Evolutionary conservation across 2,329 filamentous ascomycete species (phyloP).

Genomic region (Neurospora sp.): DNA sequence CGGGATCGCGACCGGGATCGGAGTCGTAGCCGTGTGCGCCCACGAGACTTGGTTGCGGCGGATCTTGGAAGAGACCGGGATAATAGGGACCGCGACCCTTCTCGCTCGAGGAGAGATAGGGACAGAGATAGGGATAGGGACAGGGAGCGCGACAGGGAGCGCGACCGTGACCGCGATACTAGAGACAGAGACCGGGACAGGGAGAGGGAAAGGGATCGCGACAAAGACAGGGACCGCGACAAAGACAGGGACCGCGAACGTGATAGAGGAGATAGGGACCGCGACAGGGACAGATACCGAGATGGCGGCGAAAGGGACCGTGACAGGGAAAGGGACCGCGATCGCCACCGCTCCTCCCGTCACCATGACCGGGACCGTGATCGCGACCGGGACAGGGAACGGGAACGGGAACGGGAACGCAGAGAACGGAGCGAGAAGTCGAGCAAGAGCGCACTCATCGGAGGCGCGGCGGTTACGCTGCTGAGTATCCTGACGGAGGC

Average conservation of each 20-base stretch:
- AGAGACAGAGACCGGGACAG: conserved; percentile 18
- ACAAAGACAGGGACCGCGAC: conserved; percentile 6
- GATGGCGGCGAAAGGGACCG: conserved; percentile 15
- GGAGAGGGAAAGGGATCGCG: conserved; percentile 19
- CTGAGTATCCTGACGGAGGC: conserved; percentile 50
- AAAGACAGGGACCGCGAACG: conserved; percentile 12
- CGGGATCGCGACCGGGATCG: conserved; percentile 23
- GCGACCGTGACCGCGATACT: conserved; percentile 20
- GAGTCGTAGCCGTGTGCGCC: conserved; percentile 12
- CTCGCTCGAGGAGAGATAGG: no score
- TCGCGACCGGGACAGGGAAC: not conserved
- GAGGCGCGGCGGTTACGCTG: conserved; percentile 50
- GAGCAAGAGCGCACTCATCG: conserved; percentile 27
- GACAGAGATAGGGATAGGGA: no score
- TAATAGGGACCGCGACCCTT: conserved; percentile 2
- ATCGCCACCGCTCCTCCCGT: conserved; percentile 1
- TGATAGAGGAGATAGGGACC: conserved; percentile 10
- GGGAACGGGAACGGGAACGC: not conserved
- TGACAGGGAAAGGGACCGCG: conserved; percentile 14
- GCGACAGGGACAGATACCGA: conserved; percentile 6
- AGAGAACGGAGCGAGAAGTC: not conserved
- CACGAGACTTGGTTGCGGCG: not conserved
- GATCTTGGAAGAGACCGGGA: not conserved
- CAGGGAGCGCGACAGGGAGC: conserved; percentile 25
- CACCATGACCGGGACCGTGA: not conserved